phyloP scores from a whole-genome alignment of 306 rosid genomes.

The Gastrolobium villosum region DNA sequence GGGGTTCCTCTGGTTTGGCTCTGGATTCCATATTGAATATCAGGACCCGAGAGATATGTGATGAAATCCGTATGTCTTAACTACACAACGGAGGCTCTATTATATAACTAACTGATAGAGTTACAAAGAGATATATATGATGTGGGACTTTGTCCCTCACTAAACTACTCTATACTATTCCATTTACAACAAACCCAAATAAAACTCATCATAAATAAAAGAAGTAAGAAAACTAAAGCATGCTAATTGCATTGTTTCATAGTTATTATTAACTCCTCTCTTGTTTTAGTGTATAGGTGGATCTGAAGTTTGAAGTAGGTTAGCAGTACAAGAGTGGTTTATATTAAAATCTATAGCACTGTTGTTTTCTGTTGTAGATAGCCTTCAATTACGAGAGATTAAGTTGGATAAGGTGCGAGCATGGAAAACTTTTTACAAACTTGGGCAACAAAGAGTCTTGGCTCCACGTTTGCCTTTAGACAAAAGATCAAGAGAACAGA shows the following conservation, averaged over 20 bases:
- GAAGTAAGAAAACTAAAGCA: constrained; percentile 15
- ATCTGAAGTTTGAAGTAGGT: background rate
- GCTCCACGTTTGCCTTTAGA: constrained; percentile 60
- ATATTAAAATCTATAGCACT: constrained; percentile 36
- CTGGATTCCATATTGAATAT: too few relatives aligned
- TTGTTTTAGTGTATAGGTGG: constrained; percentile 11
- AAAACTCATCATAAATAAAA: background rate
- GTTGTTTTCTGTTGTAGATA: constrained; percentile 63
- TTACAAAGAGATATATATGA: too few relatives aligned
- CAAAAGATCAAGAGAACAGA: constrained; percentile 55
- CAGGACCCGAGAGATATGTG: too few relatives aligned
- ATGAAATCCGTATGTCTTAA: too few relatives aligned
- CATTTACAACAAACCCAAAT: too few relatives aligned
- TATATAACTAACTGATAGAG: too few relatives aligned
- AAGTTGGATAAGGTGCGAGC: constrained; percentile 89
- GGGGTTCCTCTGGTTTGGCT: too few relatives aligned
- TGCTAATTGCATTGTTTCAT: constrained; percentile 37
- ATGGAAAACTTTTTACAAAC: constrained; percentile 85
- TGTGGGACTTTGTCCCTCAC: too few relatives aligned
- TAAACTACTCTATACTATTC: too few relatives aligned
- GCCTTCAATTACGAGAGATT: constrained; percentile 76
- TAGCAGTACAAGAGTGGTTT: constrained; percentile 17
- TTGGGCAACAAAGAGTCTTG: constrained; percentile 67
- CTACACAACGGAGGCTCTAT: too few relatives aligned
- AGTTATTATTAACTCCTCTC: constrained; percentile 13